phyloP scores from a whole-genome alignment of 2,329 filamentous ascomycete genomes.

The Penicillium sp. region DNA sequence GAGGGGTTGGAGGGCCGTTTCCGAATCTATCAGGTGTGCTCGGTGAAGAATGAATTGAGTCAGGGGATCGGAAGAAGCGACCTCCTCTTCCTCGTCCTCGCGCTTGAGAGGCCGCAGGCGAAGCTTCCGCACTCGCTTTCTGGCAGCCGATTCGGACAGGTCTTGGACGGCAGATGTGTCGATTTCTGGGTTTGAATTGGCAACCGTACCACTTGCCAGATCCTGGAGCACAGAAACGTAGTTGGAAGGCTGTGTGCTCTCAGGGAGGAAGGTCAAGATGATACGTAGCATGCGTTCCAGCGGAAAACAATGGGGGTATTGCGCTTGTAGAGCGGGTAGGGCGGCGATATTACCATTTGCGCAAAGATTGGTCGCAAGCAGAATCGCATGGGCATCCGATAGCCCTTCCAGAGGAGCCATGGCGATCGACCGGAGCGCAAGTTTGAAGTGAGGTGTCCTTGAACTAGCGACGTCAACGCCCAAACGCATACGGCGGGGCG shows the following conservation, averaged over 20 bases:
- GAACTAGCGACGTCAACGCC: slow-evolving; percentile 25
- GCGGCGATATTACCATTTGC: slow-evolving; percentile 57
- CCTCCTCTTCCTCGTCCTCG: slow-evolving; percentile 47
- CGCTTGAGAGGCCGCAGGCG: slow-evolving; percentile 55
- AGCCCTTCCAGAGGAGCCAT: slow-evolving; percentile 48
- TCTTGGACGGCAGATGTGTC: slow-evolving; percentile 53
- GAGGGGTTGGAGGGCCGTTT: slow-evolving; percentile 62
- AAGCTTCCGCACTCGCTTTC: slow-evolving; percentile 57
- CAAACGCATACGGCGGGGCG: slow-evolving; percentile 31
- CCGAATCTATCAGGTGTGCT: slow-evolving; percentile 61
- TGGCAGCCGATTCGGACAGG: slow-evolving; percentile 54
- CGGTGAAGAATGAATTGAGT: slow-evolving; percentile 64
- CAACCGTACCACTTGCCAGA: slow-evolving; percentile 44
- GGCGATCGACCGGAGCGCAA: slow-evolving; percentile 19
- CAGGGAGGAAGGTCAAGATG: slow-evolving; percentile 65
- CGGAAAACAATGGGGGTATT: slow-evolving; percentile 53
- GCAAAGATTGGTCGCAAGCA: slow-evolving; percentile 62
- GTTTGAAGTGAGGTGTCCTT: slow-evolving; percentile 33
- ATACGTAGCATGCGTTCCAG: slow-evolving; percentile 62
- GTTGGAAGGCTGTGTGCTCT: slow-evolving; percentile 56
- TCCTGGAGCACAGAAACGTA: slow-evolving; percentile 56
- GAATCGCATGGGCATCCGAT: slow-evolving; percentile 60
- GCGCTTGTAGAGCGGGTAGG: slow-evolving; percentile 56
- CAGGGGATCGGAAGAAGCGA: slow-evolving; percentile 53
- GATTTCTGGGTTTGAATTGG: slow-evolving; percentile 39